A percentile compares a stretch with the other conserved stretches of the same genome.
Conservation (phyloP, 2,329 filamentous ascomycete genomes). For the Metarhizium guizhouense region DNA sequence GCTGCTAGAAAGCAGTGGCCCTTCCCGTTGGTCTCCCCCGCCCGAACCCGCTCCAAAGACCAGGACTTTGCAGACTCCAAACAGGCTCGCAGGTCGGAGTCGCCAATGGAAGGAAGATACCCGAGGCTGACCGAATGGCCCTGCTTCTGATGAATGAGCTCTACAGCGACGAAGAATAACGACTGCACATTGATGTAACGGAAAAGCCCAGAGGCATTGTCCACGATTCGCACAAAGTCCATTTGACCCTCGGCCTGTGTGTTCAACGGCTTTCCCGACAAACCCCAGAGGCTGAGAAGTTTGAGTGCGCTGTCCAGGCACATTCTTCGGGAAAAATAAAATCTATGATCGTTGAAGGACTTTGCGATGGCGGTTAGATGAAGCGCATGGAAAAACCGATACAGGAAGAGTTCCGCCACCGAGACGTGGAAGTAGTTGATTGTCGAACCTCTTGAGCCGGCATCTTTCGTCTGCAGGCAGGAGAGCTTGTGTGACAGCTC, state of each 20-base stretch:
- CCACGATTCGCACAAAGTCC: constrained; percentile 24
- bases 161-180: constrained; percentile 33
- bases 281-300: constrained; percentile 22
- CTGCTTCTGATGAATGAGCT: constrained; percentile 35
- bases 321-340: constrained; percentile 45
- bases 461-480: constrained; percentile 21
- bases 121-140: constrained; percentile 27
- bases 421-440: constrained; percentile 31
- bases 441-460: constrained; percentile 6
- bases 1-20: constrained; percentile 26
- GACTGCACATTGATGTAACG: constrained; percentile 31
- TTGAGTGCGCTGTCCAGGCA: constrained; percentile 33
- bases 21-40: constrained; percentile 36
- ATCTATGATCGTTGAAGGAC: constrained; percentile 35
- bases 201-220: constrained; percentile 33
- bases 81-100: constrained; percentile 22
- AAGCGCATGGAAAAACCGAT: constrained; percentile 41
- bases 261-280: constrained; percentile 13
- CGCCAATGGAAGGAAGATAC: constrained; percentile 19
- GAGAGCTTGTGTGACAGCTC: constrained; percentile 23
- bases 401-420: constrained; percentile 32
- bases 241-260: constrained; percentile 8
- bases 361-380: constrained; percentile 41
- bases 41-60: constrained; percentile 24
- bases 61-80: constrained; percentile 21